A percentile compares a stretch with the other conserved stretches of the same genome.
Evolutionary conservation across 495 filamentous ascomycete species (phyloP).

Genomic region (Viridothelium virens): DNA sequence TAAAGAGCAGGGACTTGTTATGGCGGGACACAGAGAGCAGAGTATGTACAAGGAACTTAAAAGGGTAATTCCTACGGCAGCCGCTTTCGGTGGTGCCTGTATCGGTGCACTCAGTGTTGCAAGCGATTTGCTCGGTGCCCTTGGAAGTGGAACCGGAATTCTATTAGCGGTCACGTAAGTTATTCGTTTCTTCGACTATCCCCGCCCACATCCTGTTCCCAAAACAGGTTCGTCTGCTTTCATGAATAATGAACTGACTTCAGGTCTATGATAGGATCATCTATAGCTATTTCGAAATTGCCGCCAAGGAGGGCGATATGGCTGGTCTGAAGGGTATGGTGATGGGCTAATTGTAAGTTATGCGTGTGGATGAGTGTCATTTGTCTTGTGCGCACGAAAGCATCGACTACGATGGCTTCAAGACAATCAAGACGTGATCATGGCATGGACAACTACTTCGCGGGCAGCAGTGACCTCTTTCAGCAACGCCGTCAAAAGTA

Average conservation of each 20-base stretch:
- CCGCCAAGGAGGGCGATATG: slow-evolving; percentile 95
- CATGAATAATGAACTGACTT: slow-evolving; percentile 24
- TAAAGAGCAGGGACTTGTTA: slow-evolving; percentile 98
- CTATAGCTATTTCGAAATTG: slow-evolving; percentile 98
- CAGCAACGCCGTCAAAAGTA: not conserved
- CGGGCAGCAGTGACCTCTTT: not conserved
- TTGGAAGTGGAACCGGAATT: slow-evolving; percentile 96
- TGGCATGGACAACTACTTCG: not conserved
- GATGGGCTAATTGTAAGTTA: slow-evolving; percentile 27
- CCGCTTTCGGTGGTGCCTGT: slow-evolving; percentile 97
- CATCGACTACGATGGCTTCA: not conserved
- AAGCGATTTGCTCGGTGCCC: slow-evolving; percentile 90
- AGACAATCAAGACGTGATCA: not conserved
- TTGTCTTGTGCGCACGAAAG: not conserved
- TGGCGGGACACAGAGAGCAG: slow-evolving; percentile 99
- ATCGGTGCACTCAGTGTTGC: slow-evolving; percentile 95
- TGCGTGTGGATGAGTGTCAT: not conserved
- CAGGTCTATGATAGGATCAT: slow-evolving; percentile 62
- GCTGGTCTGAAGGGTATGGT: slow-evolving; percentile 86
- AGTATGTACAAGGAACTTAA: slow-evolving; percentile 99
- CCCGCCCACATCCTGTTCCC: slow-evolving; percentile 14
- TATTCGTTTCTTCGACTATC: slow-evolving; percentile 11
- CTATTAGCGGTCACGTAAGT: slow-evolving; percentile 97
- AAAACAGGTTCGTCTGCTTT: not conserved
- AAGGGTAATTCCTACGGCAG: slow-evolving; percentile 95